A percentile compares a stretch with the other conserved stretches of the same genome.
phyloP scores from a whole-genome alignment of 2,329 filamentous ascomycete species.

The Aureobasidium sp. region DNA sequence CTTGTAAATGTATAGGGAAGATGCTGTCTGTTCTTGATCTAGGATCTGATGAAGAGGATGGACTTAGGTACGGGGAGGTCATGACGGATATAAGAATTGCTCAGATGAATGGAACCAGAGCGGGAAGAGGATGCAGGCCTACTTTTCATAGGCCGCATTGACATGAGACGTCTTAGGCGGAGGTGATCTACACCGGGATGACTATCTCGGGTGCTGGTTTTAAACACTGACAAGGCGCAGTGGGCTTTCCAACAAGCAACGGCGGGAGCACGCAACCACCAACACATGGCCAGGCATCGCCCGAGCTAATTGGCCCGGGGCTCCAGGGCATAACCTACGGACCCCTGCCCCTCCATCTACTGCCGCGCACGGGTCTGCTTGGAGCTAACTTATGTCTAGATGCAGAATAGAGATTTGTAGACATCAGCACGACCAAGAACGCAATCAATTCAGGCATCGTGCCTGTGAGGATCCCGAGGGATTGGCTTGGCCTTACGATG shows the following conservation, averaged over 20 bases:
- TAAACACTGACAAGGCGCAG: slow-evolving; percentile 16
- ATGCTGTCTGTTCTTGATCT: slow-evolving; percentile 23
- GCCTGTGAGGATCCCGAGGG: not conserved
- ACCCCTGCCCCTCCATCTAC: slow-evolving; percentile 15
- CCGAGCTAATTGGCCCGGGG: slow-evolving; percentile 13
- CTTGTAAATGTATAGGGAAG: slow-evolving; percentile 22
- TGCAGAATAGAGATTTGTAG: slow-evolving; percentile 2
- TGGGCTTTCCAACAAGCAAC: slow-evolving; percentile 16
- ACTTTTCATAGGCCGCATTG: slow-evolving; percentile 19
- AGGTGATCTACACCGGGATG: slow-evolving; percentile 12
- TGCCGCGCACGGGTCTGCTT: slow-evolving; percentile 8
- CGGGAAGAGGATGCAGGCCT: slow-evolving; percentile 24
- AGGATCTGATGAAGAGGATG: slow-evolving; percentile 20
- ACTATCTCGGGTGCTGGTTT: slow-evolving; percentile 12
- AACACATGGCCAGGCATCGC: slow-evolving; percentile 6
- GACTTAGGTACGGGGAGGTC: slow-evolving; percentile 27
- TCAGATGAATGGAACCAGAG: slow-evolving; percentile 3
- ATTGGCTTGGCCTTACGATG: not conserved
- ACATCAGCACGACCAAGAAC: not conserved
- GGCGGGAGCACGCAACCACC: slow-evolving; percentile 16
- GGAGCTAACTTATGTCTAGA: slow-evolving; percentile 13
- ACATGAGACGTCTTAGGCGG: slow-evolving; percentile 12
- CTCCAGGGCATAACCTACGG: slow-evolving; percentile 10
- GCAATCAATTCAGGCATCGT: not conserved
- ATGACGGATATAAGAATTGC: slow-evolving; percentile 20